Base-by-base conservation (phyloP, 257 asterid genomes). In the Lycium barbarum region DNA sequence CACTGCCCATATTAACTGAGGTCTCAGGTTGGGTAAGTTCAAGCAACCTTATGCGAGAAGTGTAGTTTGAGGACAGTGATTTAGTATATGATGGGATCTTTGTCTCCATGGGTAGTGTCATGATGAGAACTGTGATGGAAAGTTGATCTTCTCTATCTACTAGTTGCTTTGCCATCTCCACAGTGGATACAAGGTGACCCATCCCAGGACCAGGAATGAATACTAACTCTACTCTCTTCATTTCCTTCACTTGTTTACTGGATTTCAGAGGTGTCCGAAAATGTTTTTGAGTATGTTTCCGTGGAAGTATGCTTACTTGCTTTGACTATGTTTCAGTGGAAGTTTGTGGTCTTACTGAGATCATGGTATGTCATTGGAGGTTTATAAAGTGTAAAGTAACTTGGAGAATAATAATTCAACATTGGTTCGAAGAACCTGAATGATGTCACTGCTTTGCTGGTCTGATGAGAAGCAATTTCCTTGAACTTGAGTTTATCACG, bases 71-170 rank as follows among this genome's bases (percentile, higher is more conserved):
- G 36, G 68, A 20, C 84, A 8, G 90, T 82, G 57, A 26, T 26
- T 26, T 26, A 26, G 33, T 26, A 26, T 26, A 57, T 7, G 89
- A 86, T 55, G 35, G 54, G 86, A 88, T 55, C 13, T 78, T 72
- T 49, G 71, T 83, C 86, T 85, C 89, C 1, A 11, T 14, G 0
- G 89, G 92, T 1, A 86, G 45, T 45, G 87, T 86, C 83, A 89
- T 73, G 70, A 90, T 13, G 45, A 92, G 85, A 62, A 91, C 62
- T 2, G 92, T 89, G 86, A 90, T 22, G 3, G 92, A 47, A 85
- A 92, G 87, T 79, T 84, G 84, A 14, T 80, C 45, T 63, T 89
- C 90, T 22, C 85, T 83, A 9, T 85, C 81, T 7, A 86, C 18
- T 45, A 92, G 84, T 59, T 85, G 89, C 58, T 84, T 80, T 26